A percentile compares a stretch with the other conserved stretches of the same genome.
Conservation (phyloP, 2,329 filamentous ascomycete species). For the Clonostachys rosea region DNA sequence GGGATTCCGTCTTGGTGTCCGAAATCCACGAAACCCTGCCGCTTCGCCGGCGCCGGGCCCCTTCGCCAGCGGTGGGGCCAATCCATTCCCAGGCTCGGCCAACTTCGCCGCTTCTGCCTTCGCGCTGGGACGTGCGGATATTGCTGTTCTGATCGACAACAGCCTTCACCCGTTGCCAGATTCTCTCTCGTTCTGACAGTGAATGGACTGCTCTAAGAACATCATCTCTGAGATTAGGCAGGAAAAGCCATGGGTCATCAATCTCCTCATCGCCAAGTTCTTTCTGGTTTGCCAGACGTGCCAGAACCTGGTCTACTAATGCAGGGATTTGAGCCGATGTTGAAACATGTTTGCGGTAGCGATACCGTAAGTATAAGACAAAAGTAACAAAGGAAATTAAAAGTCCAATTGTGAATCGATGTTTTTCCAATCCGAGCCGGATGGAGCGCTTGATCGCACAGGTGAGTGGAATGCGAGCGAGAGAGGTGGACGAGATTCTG, state of each 20-base stretch:
- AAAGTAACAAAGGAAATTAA: conserved; percentile 45
- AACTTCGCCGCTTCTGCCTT: conserved; percentile 61
- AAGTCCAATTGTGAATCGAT: conserved; percentile 80
- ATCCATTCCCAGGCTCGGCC: conserved; percentile 69
- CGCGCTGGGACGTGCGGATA: conserved; percentile 69
- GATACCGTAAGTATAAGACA: conserved; percentile 58
- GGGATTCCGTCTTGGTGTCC: conserved; percentile 29
- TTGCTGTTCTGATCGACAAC: conserved; percentile 95
- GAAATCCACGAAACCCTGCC: conserved; percentile 43
- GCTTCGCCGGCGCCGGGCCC: conserved; percentile 41
- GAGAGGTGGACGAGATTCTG: conserved; percentile 77
- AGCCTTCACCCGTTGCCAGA: conserved; percentile 79
- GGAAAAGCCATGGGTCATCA: conserved; percentile 75
- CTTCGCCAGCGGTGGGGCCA: conserved; percentile 45
- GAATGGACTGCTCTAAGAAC: conserved; percentile 79
- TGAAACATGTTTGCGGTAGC: conserved; percentile 57
- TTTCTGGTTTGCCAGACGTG: conserved; percentile 78
- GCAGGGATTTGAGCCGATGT: conserved; percentile 72
- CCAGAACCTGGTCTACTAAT: conserved; percentile 79
- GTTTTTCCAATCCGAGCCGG: conserved; percentile 75
- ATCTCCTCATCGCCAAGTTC: conserved; percentile 65
- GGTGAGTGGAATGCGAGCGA: conserved; percentile 84
- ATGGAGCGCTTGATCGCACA: conserved; percentile 76
- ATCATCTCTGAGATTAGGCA: conserved; percentile 88
- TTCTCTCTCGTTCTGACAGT: conserved; percentile 66